phyloP scores from a whole-genome alignment of 495 filamentous ascomycete species.

The Lentithecium fluviatile region DNA sequence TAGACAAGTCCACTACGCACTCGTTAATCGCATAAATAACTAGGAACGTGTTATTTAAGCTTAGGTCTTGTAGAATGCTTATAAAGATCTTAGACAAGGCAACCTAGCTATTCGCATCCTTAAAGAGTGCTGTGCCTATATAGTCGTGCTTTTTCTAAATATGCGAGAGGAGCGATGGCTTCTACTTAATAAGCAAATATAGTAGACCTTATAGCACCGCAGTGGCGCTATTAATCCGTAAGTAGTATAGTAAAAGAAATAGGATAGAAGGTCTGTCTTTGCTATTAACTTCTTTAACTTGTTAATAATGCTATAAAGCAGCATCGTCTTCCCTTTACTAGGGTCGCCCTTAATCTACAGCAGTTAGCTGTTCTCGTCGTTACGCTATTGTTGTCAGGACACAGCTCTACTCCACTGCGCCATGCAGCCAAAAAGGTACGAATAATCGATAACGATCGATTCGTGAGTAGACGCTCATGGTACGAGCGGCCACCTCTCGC shows the following conservation, averaged over 20 bases:
- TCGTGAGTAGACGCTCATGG: too few relatives aligned
- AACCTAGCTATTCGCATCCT: slow-evolving; percentile 16
- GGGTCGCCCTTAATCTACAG: slow-evolving; percentile 45
- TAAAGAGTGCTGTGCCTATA: slow-evolving; percentile 40
- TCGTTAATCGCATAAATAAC: slow-evolving; percentile 11
- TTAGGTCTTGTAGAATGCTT: slow-evolving; percentile 11
- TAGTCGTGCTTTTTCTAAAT: slow-evolving; percentile 36
- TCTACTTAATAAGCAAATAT: slow-evolving; percentile 40
- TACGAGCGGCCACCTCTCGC: too few relatives aligned
- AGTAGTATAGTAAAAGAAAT: slow-evolving; percentile 4
- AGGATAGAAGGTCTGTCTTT: slow-evolving; percentile 1
- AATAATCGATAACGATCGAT: too few relatives aligned
- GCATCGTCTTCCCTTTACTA: too few relatives aligned
- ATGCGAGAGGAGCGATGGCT: slow-evolving; percentile 41
- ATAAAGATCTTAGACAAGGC: slow-evolving; percentile 11
- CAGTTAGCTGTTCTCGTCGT: slow-evolving; percentile 37
- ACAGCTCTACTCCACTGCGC: too few relatives aligned
- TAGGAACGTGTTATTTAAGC: slow-evolving; percentile 1
- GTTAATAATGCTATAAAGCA: not conserved
- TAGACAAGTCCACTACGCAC: slow-evolving; percentile 11
- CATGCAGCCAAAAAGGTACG: too few relatives aligned
- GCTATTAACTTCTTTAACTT: slow-evolving; percentile 12
- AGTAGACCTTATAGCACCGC: slow-evolving; percentile 47
- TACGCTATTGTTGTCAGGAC: slow-evolving; percentile 41
- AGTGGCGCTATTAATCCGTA: slow-evolving; percentile 9